Evolutionary conservation across 805 yeast genomes (phyloP).

Genomic region (Dipodascus geniculatus): DNA sequence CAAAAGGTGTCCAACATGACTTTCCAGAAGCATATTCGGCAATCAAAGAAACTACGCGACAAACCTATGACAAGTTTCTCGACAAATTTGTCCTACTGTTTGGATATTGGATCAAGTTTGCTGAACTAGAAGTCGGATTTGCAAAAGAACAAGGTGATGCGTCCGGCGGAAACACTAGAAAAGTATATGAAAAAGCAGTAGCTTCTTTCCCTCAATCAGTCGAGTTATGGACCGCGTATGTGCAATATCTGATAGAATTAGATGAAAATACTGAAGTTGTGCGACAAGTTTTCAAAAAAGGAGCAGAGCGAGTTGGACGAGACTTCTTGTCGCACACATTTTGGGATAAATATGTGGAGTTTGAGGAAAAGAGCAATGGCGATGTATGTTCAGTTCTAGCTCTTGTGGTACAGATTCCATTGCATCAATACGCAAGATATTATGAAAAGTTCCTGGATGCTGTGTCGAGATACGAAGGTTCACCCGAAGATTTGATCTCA

Average conservation of each 20-base stretch:
- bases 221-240: slow-evolving; percentile 22
- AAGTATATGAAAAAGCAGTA: slow-evolving; percentile 26
- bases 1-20: not conserved
- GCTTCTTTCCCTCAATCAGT: slow-evolving; percentile 24
- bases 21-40: not conserved
- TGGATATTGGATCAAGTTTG: slow-evolving; percentile 33
- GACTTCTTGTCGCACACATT: slow-evolving; percentile 68
- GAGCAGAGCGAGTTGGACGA: slow-evolving; percentile 42
- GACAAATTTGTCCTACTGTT: slow-evolving; percentile 28
- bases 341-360: slow-evolving; percentile 71
- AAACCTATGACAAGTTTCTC: slow-evolving; percentile 20
- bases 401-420: slow-evolving; percentile 37
- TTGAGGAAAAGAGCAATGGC: slow-evolving; percentile 35
- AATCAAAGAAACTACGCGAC: slow-evolving; percentile 2
- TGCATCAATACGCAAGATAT: slow-evolving; percentile 81
- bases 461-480: slow-evolving; percentile 5
- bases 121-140: slow-evolving; percentile 18
- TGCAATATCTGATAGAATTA: slow-evolving; percentile 16
- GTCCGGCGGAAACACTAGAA: slow-evolving; percentile 11
- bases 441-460: slow-evolving; percentile 30
- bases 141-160: slow-evolving; percentile 13
- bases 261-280: slow-evolving; percentile 9
- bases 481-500: slow-evolving; percentile 6
- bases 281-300: slow-evolving; percentile 32
- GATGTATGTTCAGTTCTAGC: slow-evolving; percentile 29